These are phyloP conservation scores for Daedalea quercina DNA, from an alignment of 768 basidiomycete genomes.

Conservation along the genomic window DNA sequence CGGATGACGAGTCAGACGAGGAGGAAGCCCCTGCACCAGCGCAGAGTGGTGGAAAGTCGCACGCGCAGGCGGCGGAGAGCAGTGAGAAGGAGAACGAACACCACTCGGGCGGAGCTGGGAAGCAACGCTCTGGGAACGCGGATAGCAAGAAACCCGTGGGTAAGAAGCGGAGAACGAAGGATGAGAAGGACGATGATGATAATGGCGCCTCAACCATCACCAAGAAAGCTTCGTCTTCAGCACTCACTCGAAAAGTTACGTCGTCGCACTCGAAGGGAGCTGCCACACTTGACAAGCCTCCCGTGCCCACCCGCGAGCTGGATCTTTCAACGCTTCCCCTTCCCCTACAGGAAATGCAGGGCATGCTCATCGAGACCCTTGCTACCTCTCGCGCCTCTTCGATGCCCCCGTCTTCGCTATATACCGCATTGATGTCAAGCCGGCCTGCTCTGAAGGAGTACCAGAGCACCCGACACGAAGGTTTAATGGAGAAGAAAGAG, in stretches of 20 bases:
- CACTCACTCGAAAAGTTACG: not conserved
- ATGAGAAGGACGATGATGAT: constrained; percentile 9
- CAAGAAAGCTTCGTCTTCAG: not conserved
- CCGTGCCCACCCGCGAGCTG: not conserved
- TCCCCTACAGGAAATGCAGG: constrained; percentile 41
- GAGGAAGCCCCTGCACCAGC: not conserved
- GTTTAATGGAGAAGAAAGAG: constrained; percentile 7
- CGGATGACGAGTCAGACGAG: constrained; percentile 12
- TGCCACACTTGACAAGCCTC: too few species aligned
- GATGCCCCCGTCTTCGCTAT: constrained; percentile 47
- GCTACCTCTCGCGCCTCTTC: constrained; percentile 69
- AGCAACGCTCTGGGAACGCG: not conserved
- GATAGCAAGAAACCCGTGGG: constrained; percentile 1
- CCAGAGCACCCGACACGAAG: not conserved
- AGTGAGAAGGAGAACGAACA: not conserved
- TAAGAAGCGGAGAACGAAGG: constrained; percentile 1
- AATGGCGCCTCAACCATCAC: not conserved
- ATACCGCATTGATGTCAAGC: constrained; percentile 41
- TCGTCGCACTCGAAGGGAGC: not conserved
- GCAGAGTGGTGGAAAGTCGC: not conserved
- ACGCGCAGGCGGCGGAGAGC: not conserved
- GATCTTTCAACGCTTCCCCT: constrained; percentile 5
- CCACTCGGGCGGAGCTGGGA: not conserved
- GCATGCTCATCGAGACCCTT: constrained; percentile 65
- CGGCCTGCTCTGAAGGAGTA: constrained; percentile 42